Base-by-base conservation (phyloP, 2,329 filamentous ascomycete species). In the Calonectria hawksworthii region DNA sequence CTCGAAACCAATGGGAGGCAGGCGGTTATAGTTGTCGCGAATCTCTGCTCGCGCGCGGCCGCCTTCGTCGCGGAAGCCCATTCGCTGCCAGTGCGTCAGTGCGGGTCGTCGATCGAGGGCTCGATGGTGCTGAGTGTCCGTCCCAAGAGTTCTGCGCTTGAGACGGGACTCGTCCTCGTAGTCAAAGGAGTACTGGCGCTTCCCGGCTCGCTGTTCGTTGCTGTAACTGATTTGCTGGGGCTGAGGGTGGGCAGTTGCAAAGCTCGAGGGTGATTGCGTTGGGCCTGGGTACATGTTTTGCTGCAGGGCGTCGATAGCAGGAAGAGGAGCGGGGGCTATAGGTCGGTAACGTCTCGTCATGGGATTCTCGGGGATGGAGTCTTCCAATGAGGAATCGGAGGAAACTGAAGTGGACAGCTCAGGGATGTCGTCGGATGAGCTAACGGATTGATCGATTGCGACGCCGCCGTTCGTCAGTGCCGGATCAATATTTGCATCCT, bases 41-140 rank as follows among this genome's bases (percentile, higher is more conserved):
- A n/a, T 32, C 26, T 61, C 56, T 23, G 21, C n/a, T 23, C 56
- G 56, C 11, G 34, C 61, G 9, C 28, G 34, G 14, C 18, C 34
- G 32, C 21, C 56, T 41, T 70, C 68, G n/a, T 71, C 68, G 16
- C 59, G 68, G 61, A 74, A 74, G 10, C 67, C 72, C 72, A 70
- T 73, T 5, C 56, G 65, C 28, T 73, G 65, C 71, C 71, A 74
- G 34, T 69, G 72, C 3, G 50, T 61, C 21, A 61, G 28, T 10
- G 34, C 21, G 26, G 23, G 64, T 51, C 41, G 26, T n/a, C 21
- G 34, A 18, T 68, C 41, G 23, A 38, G 21, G 8, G 52, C 36
- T 28, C n/a, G 64, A 18, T 68, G 51, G 13, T n/a, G 18, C 16
- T 51, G 47, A 47, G 36, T 8, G 50, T 28, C n/a, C 9, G 41